Conservation (phyloP, 2,329 filamentous ascomycete species). For the Bimuria novae-zelandiae region DNA sequence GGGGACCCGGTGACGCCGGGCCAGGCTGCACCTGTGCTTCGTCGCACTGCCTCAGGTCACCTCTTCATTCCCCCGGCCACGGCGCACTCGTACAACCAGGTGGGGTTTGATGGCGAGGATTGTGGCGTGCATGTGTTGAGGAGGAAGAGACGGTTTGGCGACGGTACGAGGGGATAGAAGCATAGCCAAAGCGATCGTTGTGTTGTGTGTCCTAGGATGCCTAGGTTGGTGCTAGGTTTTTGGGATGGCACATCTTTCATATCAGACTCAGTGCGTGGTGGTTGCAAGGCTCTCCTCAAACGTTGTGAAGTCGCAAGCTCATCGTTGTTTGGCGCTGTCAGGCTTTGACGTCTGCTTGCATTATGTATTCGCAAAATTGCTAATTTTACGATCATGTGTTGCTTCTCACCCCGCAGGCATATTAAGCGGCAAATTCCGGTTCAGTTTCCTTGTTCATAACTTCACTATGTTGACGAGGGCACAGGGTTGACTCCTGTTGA, state of each 20-base stretch:
- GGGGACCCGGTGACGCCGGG: conserved; percentile 1
- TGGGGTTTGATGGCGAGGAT: no score
- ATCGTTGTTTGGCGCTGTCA: background rate
- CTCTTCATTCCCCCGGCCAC: conserved; percentile 2
- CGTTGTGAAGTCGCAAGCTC: background rate
- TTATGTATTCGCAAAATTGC: background rate
- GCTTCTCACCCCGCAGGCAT: background rate
- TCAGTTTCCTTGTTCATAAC: no score
- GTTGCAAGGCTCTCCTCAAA: background rate
- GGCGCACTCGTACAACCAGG: background rate
- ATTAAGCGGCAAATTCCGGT: no score
- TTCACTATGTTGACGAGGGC: no score
- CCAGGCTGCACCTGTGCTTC: conserved; percentile 6
- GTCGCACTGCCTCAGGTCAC: conserved; percentile 13
- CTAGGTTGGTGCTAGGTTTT: no score
- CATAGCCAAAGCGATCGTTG: no score
- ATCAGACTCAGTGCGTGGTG: background rate
- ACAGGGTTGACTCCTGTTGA: no score
- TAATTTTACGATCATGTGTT: background rate
- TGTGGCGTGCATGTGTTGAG: no score
- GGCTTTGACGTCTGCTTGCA: background rate
- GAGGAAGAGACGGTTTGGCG: background rate
- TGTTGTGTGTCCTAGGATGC: no score
- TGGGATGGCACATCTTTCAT: no score
- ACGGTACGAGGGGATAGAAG: background rate